These are phyloP conservation scores for Spirogloea muscicola DNA, from an alignment of 139 green algal species.

Conservation along the genomic window DNA sequence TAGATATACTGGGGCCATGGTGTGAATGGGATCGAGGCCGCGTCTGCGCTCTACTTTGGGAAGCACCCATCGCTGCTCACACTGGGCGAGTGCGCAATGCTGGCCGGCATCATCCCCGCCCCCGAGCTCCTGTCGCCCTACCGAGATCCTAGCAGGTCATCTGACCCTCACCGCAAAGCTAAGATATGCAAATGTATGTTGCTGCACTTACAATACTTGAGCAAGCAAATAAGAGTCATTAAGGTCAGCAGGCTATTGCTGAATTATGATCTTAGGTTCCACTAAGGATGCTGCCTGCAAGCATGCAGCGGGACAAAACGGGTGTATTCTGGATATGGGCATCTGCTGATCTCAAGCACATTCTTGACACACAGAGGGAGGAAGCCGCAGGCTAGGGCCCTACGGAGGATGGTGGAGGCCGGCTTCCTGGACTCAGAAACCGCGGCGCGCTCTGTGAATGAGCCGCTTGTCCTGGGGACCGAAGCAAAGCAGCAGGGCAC, in stretches of 20 bases:
- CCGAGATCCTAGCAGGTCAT: slow-evolving; percentile 49
- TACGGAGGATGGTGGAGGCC: slow-evolving; percentile 47
- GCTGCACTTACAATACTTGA: too few species aligned
- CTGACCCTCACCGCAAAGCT: too few species aligned
- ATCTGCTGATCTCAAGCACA: too few species aligned
- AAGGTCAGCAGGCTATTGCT: too few species aligned
- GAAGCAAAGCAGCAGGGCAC: slow-evolving; percentile 25
- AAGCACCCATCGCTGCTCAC: slow-evolving; percentile 58
- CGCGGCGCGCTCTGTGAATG: slow-evolving; percentile 5
- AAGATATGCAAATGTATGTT: too few species aligned
- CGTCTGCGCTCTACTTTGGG: slow-evolving; percentile 55
- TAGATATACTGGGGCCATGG: slow-evolving; percentile 64
- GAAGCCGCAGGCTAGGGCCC: slow-evolving; percentile 40
- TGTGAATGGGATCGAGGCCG: slow-evolving; percentile 54
- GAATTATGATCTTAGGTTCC: too few species aligned
- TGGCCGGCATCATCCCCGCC: slow-evolving; percentile 55
- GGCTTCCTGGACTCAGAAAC: slow-evolving; percentile 42
- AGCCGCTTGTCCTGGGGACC: slow-evolving; percentile 33
- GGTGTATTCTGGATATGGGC: too few species aligned
- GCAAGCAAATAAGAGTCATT: too few species aligned
- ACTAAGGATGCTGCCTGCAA: too few species aligned
- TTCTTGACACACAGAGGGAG: slow-evolving; percentile 19
- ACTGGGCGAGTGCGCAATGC: slow-evolving; percentile 56
- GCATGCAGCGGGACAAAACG: too few species aligned
- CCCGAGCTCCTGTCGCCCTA: slow-evolving; percentile 59